These are phyloP conservation scores for Blepharisma undulans DNA, from an alignment of 169 alveolate genomes.

Conservation along the genomic window DNA sequence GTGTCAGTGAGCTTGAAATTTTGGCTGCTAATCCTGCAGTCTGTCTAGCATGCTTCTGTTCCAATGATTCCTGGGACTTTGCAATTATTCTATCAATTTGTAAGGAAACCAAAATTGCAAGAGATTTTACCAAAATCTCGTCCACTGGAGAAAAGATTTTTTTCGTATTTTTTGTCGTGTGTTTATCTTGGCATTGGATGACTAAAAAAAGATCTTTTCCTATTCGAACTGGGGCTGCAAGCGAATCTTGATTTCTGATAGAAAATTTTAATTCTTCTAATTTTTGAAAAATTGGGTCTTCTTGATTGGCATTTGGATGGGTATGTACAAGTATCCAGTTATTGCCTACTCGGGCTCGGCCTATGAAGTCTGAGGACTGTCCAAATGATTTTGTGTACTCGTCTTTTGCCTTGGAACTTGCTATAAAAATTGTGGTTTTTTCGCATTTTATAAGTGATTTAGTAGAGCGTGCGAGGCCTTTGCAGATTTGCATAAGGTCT, in stretches of 20 bases:
- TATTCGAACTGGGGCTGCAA: not conserved
- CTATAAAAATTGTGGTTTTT: not conserved
- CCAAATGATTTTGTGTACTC: not conserved
- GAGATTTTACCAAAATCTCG: not conserved
- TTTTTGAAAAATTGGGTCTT: conserved; percentile 20
- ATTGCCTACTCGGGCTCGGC: conserved; percentile 6
- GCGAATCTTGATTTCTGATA: not conserved
- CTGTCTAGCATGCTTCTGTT: not conserved
- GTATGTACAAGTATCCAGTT: conserved; percentile 33
- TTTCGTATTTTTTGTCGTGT: not conserved
- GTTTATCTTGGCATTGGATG: conserved; percentile 22
- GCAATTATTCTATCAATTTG: not conserved
- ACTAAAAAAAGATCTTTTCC: not conserved
- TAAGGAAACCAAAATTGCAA: not conserved
- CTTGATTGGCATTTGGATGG: not conserved
- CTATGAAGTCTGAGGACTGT: not conserved
- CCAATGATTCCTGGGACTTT: not conserved
- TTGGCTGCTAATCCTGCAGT: not conserved
- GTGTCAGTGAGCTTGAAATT: not conserved
- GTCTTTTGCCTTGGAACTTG: not conserved
- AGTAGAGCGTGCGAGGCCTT: not conserved
- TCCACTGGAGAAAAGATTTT: not conserved
- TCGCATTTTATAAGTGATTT: not conserved
- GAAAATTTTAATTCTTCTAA: conserved; percentile 13
- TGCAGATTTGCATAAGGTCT: not conserved